These are phyloP conservation scores for Lactarius deliciosus DNA, from an alignment of 768 basidiomycete genomes.

Conservation along the genomic window DNA sequence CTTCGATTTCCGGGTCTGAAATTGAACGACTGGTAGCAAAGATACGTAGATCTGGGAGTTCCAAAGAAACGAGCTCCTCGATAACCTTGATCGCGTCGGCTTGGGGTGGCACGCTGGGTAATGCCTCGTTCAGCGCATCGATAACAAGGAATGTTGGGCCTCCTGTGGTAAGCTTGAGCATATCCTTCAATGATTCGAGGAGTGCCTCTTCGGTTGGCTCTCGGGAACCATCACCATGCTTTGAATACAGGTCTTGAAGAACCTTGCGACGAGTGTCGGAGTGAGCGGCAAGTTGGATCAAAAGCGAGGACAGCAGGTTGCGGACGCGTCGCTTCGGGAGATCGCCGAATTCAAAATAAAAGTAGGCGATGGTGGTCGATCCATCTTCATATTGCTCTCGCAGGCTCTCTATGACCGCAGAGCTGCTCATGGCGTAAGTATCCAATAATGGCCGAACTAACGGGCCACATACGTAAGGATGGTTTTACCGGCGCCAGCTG, in stretches of 20 bases:
- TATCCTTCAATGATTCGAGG: conserved; percentile 21
- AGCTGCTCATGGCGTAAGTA: conserved; percentile 14
- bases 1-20: neutral
- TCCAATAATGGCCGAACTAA: no score
- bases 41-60: conserved; percentile 17
- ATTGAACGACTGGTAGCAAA: conserved; percentile 11
- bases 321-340: conserved; percentile 21
- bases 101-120: conserved; percentile 13
- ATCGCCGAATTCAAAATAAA: conserved; percentile 32
- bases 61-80: conserved; percentile 10
- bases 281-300: conserved; percentile 29
- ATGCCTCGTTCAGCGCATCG: conserved; percentile 32
- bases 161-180: conserved; percentile 11
- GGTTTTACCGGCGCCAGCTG: conserved; percentile 22
- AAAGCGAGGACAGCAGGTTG: conserved; percentile 29
- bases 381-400: neutral
- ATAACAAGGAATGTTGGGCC: conserved; percentile 29
- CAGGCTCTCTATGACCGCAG: conserved; percentile 17
- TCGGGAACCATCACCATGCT: neutral
- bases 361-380: conserved; percentile 29
- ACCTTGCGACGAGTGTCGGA: conserved; percentile 4
- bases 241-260: conserved; percentile 10
- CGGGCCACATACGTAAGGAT: conserved; percentile 12
- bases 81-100: conserved; percentile 14
- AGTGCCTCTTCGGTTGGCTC: conserved; percentile 17